Percentiles rank a stretch among this genome's conserved stretches.
Conservation (phyloP, 2,329 filamentous ascomycete genomes). For the Calonectria hongkongensis region DNA sequence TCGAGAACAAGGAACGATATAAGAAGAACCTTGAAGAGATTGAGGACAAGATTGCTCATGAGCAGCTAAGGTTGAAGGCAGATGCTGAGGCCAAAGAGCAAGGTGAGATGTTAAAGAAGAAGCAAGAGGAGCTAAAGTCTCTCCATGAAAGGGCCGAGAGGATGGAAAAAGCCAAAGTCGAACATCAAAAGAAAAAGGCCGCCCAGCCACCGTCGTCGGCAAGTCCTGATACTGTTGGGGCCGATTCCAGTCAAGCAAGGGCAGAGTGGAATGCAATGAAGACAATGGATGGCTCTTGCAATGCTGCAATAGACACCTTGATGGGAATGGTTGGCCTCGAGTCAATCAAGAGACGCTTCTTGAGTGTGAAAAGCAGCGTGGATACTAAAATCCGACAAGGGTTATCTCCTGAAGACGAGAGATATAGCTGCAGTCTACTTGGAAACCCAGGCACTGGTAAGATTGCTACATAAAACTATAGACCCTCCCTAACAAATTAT, state of each 20-base stretch:
- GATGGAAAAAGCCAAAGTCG: conserved; percentile 40
- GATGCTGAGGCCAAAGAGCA: conserved; percentile 66
- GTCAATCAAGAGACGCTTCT: conserved; percentile 78
- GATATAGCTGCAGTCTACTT: conserved; percentile 78
- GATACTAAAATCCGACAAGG: conserved; percentile 77
- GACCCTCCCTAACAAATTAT: conserved; percentile 31
- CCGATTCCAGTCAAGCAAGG: conserved; percentile 56
- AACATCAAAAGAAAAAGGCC: conserved; percentile 9
- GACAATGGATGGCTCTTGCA: conserved; percentile 67
- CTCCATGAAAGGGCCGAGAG: conserved; percentile 59
- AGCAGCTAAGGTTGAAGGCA: conserved; percentile 66
- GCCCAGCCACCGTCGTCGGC: background rate
- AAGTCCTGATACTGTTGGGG: background rate
- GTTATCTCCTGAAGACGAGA: conserved; percentile 72
- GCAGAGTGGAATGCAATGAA: conserved; percentile 80
- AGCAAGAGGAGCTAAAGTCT: conserved; percentile 66
- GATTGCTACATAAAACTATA: conserved; percentile 28
- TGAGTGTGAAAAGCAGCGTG: conserved; percentile 77
- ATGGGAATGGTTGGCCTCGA: conserved; percentile 85
- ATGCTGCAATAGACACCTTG: conserved; percentile 74
- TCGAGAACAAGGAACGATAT: conserved; percentile 67
- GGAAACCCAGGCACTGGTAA: conserved; percentile 85
- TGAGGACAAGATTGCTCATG: conserved; percentile 72
- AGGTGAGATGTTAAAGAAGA: conserved; percentile 65
- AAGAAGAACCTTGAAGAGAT: conserved; percentile 66